Conservation (phyloP, 2,329 filamentous ascomycete species). For the Ceratocystis harringtonii region DNA sequence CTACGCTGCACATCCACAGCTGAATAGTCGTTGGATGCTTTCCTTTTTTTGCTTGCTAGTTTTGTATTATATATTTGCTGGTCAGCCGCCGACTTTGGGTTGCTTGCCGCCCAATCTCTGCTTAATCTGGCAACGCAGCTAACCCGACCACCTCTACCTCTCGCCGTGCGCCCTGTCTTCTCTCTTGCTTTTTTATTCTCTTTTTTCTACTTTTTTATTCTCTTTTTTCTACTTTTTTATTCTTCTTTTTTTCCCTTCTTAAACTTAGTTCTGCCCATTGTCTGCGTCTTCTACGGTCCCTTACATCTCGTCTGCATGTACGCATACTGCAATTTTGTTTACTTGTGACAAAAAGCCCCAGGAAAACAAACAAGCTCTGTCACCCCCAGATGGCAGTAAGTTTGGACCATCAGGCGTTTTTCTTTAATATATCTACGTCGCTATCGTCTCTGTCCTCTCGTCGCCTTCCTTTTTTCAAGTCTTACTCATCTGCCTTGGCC, state of each 20-base stretch:
- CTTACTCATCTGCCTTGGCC: background rate
- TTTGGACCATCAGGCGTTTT: background rate
- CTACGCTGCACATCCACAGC: background rate
- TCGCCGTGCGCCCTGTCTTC: background rate
- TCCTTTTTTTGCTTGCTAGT: no score
- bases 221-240: background rate
- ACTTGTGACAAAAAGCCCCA: constrained; percentile 1
- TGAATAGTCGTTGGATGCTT: no score
- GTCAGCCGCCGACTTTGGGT: background rate
- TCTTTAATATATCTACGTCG: background rate
- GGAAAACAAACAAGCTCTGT: constrained; percentile 1
- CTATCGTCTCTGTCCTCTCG: background rate
- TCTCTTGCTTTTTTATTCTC: background rate
- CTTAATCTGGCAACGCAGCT: no score
- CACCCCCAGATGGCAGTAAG: constrained; percentile 4
- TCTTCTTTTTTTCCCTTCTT: background rate
- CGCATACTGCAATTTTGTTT: background rate
- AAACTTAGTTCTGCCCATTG: no score
- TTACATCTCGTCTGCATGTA: background rate
- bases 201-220: background rate
- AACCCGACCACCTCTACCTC: background rate
- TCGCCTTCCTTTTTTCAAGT: background rate
- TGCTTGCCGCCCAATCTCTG: background rate
- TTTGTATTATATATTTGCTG: background rate
- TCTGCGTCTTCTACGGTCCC: background rate